Conservation (phyloP, 1,284 basidiomycete genomes). For the Peniophora sp. region DNA sequence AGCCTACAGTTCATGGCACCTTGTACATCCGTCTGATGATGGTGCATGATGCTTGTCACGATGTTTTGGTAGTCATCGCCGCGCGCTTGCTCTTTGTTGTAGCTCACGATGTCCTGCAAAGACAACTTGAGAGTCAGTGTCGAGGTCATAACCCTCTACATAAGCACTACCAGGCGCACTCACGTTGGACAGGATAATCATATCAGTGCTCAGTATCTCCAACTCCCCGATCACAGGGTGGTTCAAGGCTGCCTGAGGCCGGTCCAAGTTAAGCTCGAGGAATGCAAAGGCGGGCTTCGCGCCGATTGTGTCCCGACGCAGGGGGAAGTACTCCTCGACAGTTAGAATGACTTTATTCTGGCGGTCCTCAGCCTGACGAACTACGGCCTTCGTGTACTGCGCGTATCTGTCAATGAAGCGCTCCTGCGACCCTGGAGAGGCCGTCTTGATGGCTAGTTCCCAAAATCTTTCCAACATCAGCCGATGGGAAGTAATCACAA, state of each 20-base stretch:
- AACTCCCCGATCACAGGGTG: conserved; percentile 31
- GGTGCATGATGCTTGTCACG: conserved; percentile 34
- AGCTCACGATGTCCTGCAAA: conserved; percentile 31
- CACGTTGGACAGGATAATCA: conserved; percentile 35
- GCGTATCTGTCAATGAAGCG: conserved; percentile 31
- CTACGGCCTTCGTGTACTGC: conserved; percentile 31
- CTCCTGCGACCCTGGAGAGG: conserved; percentile 23
- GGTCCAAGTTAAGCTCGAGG: conserved; percentile 27
- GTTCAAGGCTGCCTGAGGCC: conserved; percentile 32
- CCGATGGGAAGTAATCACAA: conserved; percentile 4
- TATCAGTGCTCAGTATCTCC: conserved; percentile 24
- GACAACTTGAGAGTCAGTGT: conserved; percentile 2
- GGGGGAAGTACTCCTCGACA: conserved; percentile 29
- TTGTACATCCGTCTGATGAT: conserved; percentile 21
- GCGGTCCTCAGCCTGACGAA: conserved; percentile 33
- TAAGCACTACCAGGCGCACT: too few species aligned
- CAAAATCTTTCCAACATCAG: conserved; percentile 25
- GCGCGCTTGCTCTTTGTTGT: conserved; percentile 33
- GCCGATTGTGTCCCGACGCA: conserved; percentile 34
- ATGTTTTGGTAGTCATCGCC: conserved; percentile 38
- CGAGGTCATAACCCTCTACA: background rate
- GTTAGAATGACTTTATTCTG: conserved; percentile 22
- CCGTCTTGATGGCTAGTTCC: conserved; percentile 23
- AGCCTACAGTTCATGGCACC: conserved; percentile 27
- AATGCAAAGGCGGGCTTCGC: conserved; percentile 32